phyloP scores from a whole-genome alignment of 1,284 basidiomycete genomes.

The Ustilago nuda region DNA sequence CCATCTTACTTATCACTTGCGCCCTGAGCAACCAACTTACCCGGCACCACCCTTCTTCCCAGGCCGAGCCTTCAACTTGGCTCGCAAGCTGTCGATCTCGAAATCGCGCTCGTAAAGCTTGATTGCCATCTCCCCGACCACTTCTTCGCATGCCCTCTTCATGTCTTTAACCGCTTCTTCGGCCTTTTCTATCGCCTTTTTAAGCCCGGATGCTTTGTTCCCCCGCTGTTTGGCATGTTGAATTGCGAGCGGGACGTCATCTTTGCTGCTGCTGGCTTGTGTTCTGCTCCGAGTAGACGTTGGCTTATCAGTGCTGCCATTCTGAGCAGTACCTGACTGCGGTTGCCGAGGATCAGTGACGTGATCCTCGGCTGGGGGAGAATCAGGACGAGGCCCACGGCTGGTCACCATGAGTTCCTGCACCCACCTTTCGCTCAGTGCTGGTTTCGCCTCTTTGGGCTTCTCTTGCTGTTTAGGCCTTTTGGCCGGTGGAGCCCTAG shows the following conservation, averaged over 20 bases:
- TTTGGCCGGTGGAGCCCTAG: background rate
- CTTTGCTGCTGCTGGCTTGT: slow-evolving; percentile 16
- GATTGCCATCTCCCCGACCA: slow-evolving; percentile 8
- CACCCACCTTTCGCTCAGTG: slow-evolving; percentile 8
- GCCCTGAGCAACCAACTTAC: background rate
- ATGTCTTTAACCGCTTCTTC: slow-evolving; percentile 14
- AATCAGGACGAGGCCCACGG: background rate
- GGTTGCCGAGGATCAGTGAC: background rate
- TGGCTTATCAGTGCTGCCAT: background rate
- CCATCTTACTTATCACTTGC: background rate
- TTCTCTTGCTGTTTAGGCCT: background rate
- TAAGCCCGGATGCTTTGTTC: background rate
- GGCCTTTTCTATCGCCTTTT: slow-evolving; percentile 4
- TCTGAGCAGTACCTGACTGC: background rate
- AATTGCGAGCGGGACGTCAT: slow-evolving; percentile 11
- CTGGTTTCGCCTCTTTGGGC: background rate
- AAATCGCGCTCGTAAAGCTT: slow-evolving; percentile 23
- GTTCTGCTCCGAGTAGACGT: background rate
- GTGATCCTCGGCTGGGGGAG: slow-evolving; percentile 1
- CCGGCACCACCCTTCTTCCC: background rate
- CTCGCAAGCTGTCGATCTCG: slow-evolving; percentile 18
- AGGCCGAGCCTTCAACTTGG: slow-evolving; percentile 3
- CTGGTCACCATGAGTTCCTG: background rate
- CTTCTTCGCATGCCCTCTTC: slow-evolving; percentile 7
- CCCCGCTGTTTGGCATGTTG: background rate